Evolutionary conservation across 192 early-diverging fungal genomes (phyloP).

Genomic region (Chytriomyces sp.): DNA sequence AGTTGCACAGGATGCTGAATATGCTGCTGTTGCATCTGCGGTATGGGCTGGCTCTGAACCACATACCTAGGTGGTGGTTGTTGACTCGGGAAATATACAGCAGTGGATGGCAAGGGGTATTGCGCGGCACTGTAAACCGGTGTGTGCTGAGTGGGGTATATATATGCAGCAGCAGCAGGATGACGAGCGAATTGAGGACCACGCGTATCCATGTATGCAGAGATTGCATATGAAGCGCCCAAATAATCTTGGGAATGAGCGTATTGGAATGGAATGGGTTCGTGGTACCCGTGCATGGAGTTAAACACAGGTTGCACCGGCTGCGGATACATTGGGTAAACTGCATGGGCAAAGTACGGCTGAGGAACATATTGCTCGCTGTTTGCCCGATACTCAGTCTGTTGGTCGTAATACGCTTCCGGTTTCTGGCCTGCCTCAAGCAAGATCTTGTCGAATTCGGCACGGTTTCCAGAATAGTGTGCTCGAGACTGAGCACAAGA

Average conservation of each 20-base stretch:
- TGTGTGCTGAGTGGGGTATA: too few relatives aligned
- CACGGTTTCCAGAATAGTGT: slow-evolving; percentile 70
- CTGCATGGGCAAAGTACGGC: neutral
- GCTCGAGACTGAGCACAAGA: slow-evolving; percentile 84
- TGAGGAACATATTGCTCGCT: slow-evolving; percentile 1
- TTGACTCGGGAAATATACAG: too few relatives aligned
- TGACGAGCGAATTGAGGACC: slow-evolving; percentile 18
- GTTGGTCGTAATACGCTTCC: neutral
- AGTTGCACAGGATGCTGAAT: neutral
- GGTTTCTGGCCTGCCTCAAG: slow-evolving; percentile 18
- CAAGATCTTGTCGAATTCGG: slow-evolving; percentile 52
- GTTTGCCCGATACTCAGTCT: neutral
- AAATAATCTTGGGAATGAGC: slow-evolving; percentile 29
- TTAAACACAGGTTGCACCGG: slow-evolving; percentile 6
- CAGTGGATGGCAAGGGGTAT: too few relatives aligned
- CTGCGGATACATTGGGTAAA: neutral
- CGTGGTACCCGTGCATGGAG: slow-evolving; percentile 21
- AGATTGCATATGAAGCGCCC: slow-evolving; percentile 40
- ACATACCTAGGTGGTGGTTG: neutral
- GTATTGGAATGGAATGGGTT: slow-evolving; percentile 25
- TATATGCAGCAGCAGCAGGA: too few relatives aligned
- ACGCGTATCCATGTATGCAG: slow-evolving; percentile 37
- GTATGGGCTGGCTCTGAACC: neutral
- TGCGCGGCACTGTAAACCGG: too few relatives aligned
- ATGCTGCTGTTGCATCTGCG: slow-evolving; percentile 1